Evolutionary conservation across 306 rosid species (phyloP), one percentile per base, ranked within the genome.

Genomic region (Cicer cuneatum): DNA sequence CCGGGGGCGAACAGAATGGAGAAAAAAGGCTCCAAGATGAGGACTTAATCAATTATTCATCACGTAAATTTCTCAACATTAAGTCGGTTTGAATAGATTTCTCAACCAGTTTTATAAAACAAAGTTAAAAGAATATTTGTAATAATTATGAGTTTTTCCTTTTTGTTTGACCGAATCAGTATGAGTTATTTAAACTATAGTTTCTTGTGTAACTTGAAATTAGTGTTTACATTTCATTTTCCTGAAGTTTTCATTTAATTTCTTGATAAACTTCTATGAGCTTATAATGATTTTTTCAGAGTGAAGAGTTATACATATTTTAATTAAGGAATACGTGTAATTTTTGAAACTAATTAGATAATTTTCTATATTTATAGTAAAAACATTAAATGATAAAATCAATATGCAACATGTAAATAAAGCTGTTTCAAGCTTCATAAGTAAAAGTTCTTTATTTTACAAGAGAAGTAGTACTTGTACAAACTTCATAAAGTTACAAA

Each of bases 1-100:
- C 80, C 81, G 96, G 19, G 99, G 97, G 35, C 78, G 97, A 64
- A 88, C 99, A 0, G 87, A 84, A 66, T 94, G 99, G 99, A 88
- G 99, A 83, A 89, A 88, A 86, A 94, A 94, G 82, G 82, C 84
- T 42, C 84, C 88, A 64, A 88, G 92, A 88, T 86, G 78, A 92
- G 43, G 74, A 69, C 40, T 40, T 42, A 7, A 6, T 5, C 35
- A 15, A 40, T 41, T 63, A 39, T 40, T 64, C 0, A 33, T 64
- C 6, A 35, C 10, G 49, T 64, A 19, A 18, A 64, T n/a, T 5
- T 64, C 40, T 18, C 16, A 65, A 42, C 37, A 42, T 10, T 42
- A 52, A 42, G 46, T 18, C 35, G 9, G 39, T 18, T 65, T 65
- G 52, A 43, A 65, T 65, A 42, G 53, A 65, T 42, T 42, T 18